Evolutionary conservation across 2,329 filamentous ascomycete genomes (phyloP), one percentile per base, ranked within the genome.

Genomic region (Colletotrichum zoysiae): DNA sequence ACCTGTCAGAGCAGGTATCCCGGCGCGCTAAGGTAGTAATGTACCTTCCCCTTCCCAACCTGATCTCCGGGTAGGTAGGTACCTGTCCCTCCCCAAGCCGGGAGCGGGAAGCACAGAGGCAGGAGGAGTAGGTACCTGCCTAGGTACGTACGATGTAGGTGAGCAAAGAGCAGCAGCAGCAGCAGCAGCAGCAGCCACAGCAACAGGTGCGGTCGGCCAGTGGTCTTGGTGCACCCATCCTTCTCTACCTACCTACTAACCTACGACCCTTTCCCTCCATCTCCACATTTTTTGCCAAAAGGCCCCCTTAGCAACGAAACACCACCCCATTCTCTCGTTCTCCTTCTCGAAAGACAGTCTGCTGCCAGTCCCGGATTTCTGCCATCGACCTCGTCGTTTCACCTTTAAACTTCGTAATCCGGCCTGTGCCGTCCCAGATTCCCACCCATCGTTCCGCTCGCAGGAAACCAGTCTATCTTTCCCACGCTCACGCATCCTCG

Each of bases 261-360:
- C 48, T 70, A 51, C 67, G 67, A 66, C 57, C 70, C 67, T 61
- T 66, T 65, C 59, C 70, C 70, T 56, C 70, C 70, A 73, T 71
- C 70, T 71, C 70, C 70, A 73, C 70, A 73, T 62, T 73, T 73
- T 73, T 71, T 50, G 67, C 61, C 70, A 71, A 71, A 73, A 71
- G 65, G 5, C 61, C 70, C 70, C 70, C 70, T 71, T 67, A 73
- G 70, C 70, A 73, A 71, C 70, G 70, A 73, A 73, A 73, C 70
- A 73, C 70, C 70, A 63, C 61, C 70, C 70, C 70, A 70, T 71
- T 65, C 70, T 71, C 65, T 70, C 70, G 59, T 65, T 71, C 70
- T 69, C 70, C 42, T 71, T 70, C 70, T 73, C 67, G 61, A 73
- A 73, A 69, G 70, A 71, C 70, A 60, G 70, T 69, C 70, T 73